Base-by-base conservation (phyloP, 2,329 filamentous ascomycete species). In the Aotearoamyces nothofagi region DNA sequence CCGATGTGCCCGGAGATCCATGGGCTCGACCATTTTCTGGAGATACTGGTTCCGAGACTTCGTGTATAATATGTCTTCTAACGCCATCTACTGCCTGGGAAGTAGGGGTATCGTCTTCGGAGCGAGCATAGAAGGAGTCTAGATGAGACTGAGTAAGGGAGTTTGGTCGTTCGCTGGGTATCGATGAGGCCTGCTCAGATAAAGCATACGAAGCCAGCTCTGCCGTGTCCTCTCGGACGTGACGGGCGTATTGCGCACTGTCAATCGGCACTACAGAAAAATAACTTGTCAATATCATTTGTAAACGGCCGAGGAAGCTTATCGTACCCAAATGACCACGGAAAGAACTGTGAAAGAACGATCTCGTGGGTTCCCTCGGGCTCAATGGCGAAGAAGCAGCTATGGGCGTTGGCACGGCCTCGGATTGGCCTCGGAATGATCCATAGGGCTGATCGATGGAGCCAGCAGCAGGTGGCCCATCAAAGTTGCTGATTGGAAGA, bases 181-280 rank as follows among this genome's bases (percentile, higher is more conserved):
- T 43, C 17, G 39, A 40, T 3, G 51, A 51, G 9, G 38, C 39
- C 41, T 65, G 63, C 41, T 79, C 71, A 22, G 76, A 76, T 15
- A 93, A 65, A 27, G 82, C 75, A 49, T 86, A 83, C 11, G 71
- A 82, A 24, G 84, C 84, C 32, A 93, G 63, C 53, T 92, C 82
- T 29, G 83, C 81, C 3, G 84, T 92, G 47, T 90, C 78, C 53
- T 90, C 77, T 38, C 84, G 77, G 22, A 93, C 78, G 39, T 74
- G 79, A 34, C 75, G 71, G 17, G 81, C 78, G 51, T 81, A 80
- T 42, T 81, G 70, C 11, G 71, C 66, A 41, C 70, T 78, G 47
- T 87, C 79, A 53, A 69, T 47, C 11, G 64, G 62, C 22, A 56
- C 63, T 69, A 38, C 23, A 28, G 4, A 12, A 24, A n/a, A 16